Base-by-base conservation (phyloP, 179 eudicot species). In the Kewa caespitosa region DNA sequence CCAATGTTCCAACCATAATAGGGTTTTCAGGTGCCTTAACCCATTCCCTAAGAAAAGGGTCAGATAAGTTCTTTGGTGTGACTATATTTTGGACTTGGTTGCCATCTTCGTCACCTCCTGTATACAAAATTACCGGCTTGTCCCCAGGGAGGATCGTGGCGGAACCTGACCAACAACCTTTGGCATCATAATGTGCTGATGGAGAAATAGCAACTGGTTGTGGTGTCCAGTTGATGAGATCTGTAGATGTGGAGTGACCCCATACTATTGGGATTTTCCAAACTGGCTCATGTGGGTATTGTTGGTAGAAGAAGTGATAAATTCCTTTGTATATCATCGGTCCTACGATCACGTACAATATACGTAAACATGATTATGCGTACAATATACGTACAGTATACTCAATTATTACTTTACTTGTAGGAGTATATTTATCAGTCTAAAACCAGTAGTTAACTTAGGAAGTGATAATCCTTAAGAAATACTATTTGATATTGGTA, bases 121-220 rank as follows among this genome's bases (percentile, higher is more conserved):
- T 77, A 72, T 76, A 81, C 5, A 81, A 46, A 8, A 88, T 86
- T 2, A 67, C 84, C 12, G 91, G 93, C 41, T 64, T 80, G 37
- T 61, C 57, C 0, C 80, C 78, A 0, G 93, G 88, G n/a, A 89
- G 87, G 42, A 89, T 66, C 2, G 93, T 89, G 28, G 82, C 46
- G 0, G 93, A 89, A 0, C 93, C 93, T 0, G 93, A 89, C 88
- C 90, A 89, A 30, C 89, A 84, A 8, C 93, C 89, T 17, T 80
- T 76, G 68, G 72, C 62, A 50, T 89, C 91, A 27, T 76, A 81
- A 0, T 83, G 69, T n/a, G 74, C 39, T 0, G 81, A 61, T 11
- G 93, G 93, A 22, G 48, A 33, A 28, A 89, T 80, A 22, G 88
- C 88, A 3, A 54, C 31, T 13, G 81, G 81, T 17, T 84, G 84